Evolutionary conservation across 129 eudicot species (phyloP), one percentile per base, ranked within the genome.

Genomic region (Chrysanthemum makinoi): DNA sequence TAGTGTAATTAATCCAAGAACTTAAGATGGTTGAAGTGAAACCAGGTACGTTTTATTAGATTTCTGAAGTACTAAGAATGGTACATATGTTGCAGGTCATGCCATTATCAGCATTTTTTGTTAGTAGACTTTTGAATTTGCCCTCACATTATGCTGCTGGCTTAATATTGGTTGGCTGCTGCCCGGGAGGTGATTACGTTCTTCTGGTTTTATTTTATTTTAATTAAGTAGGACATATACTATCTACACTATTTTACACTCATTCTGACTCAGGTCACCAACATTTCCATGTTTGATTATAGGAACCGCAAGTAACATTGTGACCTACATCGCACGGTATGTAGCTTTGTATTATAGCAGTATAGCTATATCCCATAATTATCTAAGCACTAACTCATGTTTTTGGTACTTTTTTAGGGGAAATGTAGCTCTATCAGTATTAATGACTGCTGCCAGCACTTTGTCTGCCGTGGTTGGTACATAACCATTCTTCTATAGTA

Each of bases 71-170:
- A 52, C 43, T 66, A 47, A 17, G 65, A 12, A 39, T 52, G 71
- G 33, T 75, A 44, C 69, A 46, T 30, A 54, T 59, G 62, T 78
- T 69, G 73, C 92, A 93, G 98, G 89, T 93, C 60, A 93, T 93
- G 98, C 98, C 98, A 20, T 80, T 93, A 79, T 83, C 98, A 28
- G 98, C 75, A 26, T 87, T 20, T 77, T 82, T 85, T 15, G 51
- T 89, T 65, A 93, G 95, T 86, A 89, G 79, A 86, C 66, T 93
- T 72, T 70, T 93, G 49, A 82, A 85, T 68, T 77, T 93, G 83
- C 98, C 98, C 19, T 83, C 98, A 19, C 60, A 85, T 75, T 93
- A 87, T 87, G 98, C 98, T 55, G 98, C 98, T n/a, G 98, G 98
- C 35, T 80, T 93, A 65, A 93, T 93, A 77, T 80, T 93, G 81